Percentiles rank a stretch among this genome's conserved stretches.
These are phyloP conservation scores for Apiotrichum domesticum DNA, from an alignment of 1,284 basidiomycete genomes.

Conservation along the genomic window DNA sequence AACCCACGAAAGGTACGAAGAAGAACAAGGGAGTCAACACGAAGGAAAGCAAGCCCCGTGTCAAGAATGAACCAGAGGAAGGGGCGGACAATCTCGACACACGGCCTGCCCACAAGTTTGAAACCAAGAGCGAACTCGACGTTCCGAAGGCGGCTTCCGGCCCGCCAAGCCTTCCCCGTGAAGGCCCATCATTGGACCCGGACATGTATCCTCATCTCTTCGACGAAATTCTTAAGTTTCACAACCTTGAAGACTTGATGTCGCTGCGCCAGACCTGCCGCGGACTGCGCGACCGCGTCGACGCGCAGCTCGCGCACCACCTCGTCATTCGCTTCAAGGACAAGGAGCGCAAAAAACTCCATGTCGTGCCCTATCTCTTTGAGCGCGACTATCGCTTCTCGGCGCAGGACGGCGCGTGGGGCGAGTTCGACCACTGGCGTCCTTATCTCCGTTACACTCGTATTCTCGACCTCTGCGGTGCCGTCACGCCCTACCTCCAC, in stretches of 20 bases:
- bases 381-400: background rate
- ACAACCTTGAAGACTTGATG: background rate
- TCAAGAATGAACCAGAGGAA: too few relatives aligned
- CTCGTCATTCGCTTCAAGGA: background rate
- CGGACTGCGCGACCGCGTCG: background rate
- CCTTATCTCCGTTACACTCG: background rate
- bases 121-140: too few relatives aligned
- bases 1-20: too few relatives aligned
- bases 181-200: too few relatives aligned
- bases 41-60: too few relatives aligned
- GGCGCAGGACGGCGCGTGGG: background rate
- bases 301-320: constrained; percentile 1
- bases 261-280: background rate
- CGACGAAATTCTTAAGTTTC: background rate
- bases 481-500: background rate
- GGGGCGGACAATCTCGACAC: too few relatives aligned
- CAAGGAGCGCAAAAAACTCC: background rate
- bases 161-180: background rate
- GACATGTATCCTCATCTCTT: background rate
- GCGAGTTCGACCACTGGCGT: background rate
- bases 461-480: background rate
- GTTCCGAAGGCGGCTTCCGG: too few relatives aligned
- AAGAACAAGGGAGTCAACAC: too few relatives aligned
- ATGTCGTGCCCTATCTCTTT: background rate
- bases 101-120: too few relatives aligned